A percentile compares a stretch with the other conserved stretches of the same genome.
These are phyloP conservation scores for Urtica urens DNA, from an alignment of 306 rosid genomes.

Conservation along the genomic window DNA sequence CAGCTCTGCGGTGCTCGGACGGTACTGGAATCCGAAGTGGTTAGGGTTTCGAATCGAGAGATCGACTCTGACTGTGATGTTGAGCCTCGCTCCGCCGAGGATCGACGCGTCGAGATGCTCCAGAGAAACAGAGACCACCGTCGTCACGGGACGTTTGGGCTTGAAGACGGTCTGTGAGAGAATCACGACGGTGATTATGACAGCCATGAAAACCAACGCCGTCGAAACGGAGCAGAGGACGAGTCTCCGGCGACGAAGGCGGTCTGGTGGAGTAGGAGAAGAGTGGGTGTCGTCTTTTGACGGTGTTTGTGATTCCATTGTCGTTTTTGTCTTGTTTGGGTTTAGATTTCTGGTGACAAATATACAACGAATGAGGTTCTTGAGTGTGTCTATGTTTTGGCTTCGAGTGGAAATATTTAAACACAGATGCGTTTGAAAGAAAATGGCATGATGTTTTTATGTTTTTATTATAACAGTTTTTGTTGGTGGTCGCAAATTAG, in stretches of 20 bases:
- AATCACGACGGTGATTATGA: constrained; percentile 15
- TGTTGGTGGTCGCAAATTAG: too few relatives aligned
- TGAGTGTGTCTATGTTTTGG: not conserved
- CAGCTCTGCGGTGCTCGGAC: constrained; percentile 25
- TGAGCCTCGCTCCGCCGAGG: constrained; percentile 15
- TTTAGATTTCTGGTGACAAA: too few relatives aligned
- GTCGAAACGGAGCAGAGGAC: constrained; percentile 11
- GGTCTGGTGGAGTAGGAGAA: not conserved
- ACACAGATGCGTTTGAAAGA: too few relatives aligned
- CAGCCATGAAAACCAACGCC: not conserved
- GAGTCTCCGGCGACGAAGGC: constrained; percentile 9
- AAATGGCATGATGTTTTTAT: too few relatives aligned
- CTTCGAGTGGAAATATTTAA: too few relatives aligned
- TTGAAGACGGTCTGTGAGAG: constrained; percentile 44
- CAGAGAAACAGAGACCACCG: constrained; percentile 19
- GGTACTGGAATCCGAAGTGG: constrained; percentile 32
- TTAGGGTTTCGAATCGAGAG: constrained; percentile 42
- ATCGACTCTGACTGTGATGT: constrained; percentile 30
- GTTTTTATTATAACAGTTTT: too few relatives aligned
- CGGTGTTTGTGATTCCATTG: not conserved
- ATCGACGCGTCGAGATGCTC: constrained; percentile 20
- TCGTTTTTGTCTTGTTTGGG: not conserved
- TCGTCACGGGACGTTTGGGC: constrained; percentile 20
- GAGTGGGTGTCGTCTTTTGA: not conserved
- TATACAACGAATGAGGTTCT: too few relatives aligned